Percentiles rank a stretch among this genome's conserved stretches.
phyloP scores from a whole-genome alignment of 2,329 filamentous ascomycete species.

The Hypoxylon sp. region DNA sequence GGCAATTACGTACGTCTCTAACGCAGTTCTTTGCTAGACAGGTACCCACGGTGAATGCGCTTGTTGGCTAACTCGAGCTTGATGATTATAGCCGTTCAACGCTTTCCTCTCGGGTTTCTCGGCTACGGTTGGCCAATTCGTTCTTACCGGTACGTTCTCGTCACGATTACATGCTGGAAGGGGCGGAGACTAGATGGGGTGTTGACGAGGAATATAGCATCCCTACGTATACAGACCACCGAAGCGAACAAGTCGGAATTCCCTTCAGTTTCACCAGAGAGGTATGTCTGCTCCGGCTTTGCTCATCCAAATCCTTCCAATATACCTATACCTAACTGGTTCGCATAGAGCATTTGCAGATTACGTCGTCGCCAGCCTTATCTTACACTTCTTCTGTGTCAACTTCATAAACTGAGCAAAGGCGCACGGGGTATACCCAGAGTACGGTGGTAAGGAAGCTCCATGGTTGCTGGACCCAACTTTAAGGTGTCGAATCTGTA shows the following conservation, averaged over 20 bases:
- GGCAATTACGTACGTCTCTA: slow-evolving; percentile 87
- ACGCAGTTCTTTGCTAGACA: neutral
- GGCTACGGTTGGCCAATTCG: slow-evolving; percentile 96
- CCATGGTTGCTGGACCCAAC: slow-evolving; percentile 7
- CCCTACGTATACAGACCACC: slow-evolving; percentile 92
- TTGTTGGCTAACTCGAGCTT: slow-evolving; percentile 42
- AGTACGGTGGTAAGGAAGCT: neutral
- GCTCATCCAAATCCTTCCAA: neutral
- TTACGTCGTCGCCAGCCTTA: slow-evolving; percentile 92
- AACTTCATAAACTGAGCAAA: slow-evolving; percentile 94
- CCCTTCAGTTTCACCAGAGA: slow-evolving; percentile 80
- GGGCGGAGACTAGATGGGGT: neutral
- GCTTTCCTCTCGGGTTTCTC: slow-evolving; percentile 96
- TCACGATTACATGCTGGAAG: neutral
- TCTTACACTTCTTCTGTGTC: slow-evolving; percentile 98
- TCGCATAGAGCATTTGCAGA: slow-evolving; percentile 87
- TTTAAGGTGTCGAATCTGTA: slow-evolving; percentile 2
- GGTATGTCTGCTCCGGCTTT: slow-evolving; percentile 62
- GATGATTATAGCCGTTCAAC: slow-evolving; percentile 85
- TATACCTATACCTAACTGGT: slow-evolving; percentile 9
- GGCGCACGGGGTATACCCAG: neutral
- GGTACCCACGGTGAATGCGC: neutral
- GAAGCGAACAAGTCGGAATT: slow-evolving; percentile 84
- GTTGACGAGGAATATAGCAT: slow-evolving; percentile 60
- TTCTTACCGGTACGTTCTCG: slow-evolving; percentile 81